Evolutionary conservation across 2,329 filamentous ascomycete genomes (phyloP).

Genomic region (Allantophomopsis cytisporea): DNA sequence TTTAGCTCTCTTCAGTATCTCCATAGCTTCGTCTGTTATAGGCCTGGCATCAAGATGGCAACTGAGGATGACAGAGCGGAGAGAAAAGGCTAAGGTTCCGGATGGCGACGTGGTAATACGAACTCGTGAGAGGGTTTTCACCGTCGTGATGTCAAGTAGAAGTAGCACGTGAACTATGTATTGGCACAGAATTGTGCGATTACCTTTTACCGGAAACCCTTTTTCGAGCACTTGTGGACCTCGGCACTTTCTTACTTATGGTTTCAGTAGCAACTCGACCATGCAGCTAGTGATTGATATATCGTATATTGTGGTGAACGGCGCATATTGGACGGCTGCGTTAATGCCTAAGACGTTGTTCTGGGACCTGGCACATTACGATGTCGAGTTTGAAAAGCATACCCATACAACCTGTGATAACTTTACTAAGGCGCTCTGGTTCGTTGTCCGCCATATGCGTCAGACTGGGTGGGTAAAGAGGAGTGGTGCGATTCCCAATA

Average conservation of each 20-base stretch:
- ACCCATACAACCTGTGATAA: constrained; percentile 27
- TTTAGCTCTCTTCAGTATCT: constrained; percentile 35
- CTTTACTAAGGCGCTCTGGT: constrained; percentile 45
- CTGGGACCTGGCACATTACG: constrained; percentile 42
- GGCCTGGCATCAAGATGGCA: constrained; percentile 45
- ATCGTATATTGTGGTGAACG: constrained; percentile 45
- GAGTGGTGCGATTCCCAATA: constrained; percentile 35
- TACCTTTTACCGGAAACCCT: constrained; percentile 31
- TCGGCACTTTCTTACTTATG: constrained; percentile 48
- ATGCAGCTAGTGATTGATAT: constrained; percentile 44
- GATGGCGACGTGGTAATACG: constrained; percentile 44
- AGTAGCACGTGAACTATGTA: constrained; percentile 46
- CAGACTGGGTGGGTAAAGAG: constrained; percentile 36
- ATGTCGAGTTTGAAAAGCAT: constrained; percentile 25
- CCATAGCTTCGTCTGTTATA: constrained; percentile 35
- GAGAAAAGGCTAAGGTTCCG: constrained; percentile 29
- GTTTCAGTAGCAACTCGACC: constrained; percentile 42
- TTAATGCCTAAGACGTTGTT: constrained; percentile 26
- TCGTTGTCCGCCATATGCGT: constrained; percentile 36
- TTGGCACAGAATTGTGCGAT: constrained; percentile 43
- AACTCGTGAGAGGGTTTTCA: constrained; percentile 44
- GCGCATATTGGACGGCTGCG: constrained; percentile 35
- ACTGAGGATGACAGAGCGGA: constrained; percentile 37
- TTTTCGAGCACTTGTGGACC: constrained; percentile 39
- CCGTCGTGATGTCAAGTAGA: constrained; percentile 45